These are phyloP conservation scores for Buddleja alternifolia DNA, from an alignment of 257 asterid species.

Conservation along the genomic window DNA sequence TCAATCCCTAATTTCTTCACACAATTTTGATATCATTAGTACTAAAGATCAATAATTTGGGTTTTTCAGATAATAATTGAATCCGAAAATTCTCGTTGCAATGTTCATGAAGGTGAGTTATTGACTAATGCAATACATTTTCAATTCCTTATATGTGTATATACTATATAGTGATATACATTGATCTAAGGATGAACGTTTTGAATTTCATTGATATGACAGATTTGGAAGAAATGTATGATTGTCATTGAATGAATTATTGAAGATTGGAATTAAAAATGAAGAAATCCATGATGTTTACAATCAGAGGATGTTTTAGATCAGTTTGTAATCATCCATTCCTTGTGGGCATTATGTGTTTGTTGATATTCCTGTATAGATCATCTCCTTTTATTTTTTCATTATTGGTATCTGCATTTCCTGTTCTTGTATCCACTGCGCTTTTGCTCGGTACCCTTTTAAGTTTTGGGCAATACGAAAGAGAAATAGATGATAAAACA, in stretches of 20 bases:
- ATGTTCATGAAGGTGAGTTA: slow-evolving; percentile 32
- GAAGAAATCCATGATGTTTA: slow-evolving; percentile 54
- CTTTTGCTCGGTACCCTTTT: slow-evolving; percentile 82
- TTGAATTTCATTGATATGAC: slow-evolving; percentile 34
- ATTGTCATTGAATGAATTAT: too few species aligned
- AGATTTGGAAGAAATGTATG: slow-evolving; percentile 41
- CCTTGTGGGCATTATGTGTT: slow-evolving; percentile 66
- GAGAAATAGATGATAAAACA: slow-evolving; percentile 57
- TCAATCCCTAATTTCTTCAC: slow-evolving; percentile 1
- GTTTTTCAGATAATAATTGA: slow-evolving; percentile 37
- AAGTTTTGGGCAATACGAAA: slow-evolving; percentile 88
- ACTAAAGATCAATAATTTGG: slow-evolving; percentile 14
- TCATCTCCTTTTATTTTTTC: slow-evolving; percentile 76
- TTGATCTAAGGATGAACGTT: slow-evolving; percentile 31
- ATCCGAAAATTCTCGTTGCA: slow-evolving; percentile 24
- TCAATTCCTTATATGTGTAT: slow-evolving; percentile 24
- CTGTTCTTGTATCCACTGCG: slow-evolving; percentile 87
- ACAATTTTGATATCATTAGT: background rate
- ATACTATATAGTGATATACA: slow-evolving; percentile 20
- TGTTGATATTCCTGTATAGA: slow-evolving; percentile 67
- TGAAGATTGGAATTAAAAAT: slow-evolving; percentile 57
- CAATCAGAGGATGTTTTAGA: slow-evolving; percentile 52
- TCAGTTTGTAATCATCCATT: slow-evolving; percentile 75
- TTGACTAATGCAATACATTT: slow-evolving; percentile 21
- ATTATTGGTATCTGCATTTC: slow-evolving; percentile 72